Evolutionary conservation across 2,329 filamentous ascomycete species (phyloP), one percentile per base, ranked within the genome.

Genomic region (Fusarium guadeloupense): DNA sequence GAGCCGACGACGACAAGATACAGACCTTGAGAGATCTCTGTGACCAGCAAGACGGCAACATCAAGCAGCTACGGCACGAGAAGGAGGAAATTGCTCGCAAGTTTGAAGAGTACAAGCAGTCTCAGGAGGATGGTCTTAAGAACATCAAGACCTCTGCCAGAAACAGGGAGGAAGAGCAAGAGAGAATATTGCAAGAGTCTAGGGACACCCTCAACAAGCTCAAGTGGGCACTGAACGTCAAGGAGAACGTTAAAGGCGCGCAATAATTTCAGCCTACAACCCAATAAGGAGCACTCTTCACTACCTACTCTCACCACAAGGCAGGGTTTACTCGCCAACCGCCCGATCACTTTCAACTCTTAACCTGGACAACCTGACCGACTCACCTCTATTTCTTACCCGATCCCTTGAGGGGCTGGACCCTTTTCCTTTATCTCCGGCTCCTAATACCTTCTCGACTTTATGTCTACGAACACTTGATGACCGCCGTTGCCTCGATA

Each of bases 31-130:
- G 86, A 45, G 86, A 90, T 55, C 80, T 93, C 26, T 89, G 86
- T 71, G 89, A 92, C 62, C 89, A 93, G 74, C 87, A 92, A 71
- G 84, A 90, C 62, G 82, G 83, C 68, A 90, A 91, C 67, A 83
- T 90, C 54, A 83, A 84, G 52, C 80, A 85, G 54, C 77, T 88
- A 20, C 76, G 77, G 54, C 80, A 82, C 42, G 83, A 89, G 68
- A 90, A 91, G 68, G 82, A 85, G 23, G 83, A 83, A 14, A 86
- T 92, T 55, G 75, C 76, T 14, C 76, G 76, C 40, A 77, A 85
- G 62, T 90, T 90, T 75, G 84, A 86, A 42, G 78, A 78, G 40
- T 91, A 92, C 76, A 89, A 89, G 73, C 72, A 75, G 51, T 80
- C 85, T 64, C 87, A 91, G 68, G 86, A 89, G 57, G 77, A 82